Base-by-base conservation (phyloP, 345 rosid species). In the Aquilaria sinensis region DNA sequence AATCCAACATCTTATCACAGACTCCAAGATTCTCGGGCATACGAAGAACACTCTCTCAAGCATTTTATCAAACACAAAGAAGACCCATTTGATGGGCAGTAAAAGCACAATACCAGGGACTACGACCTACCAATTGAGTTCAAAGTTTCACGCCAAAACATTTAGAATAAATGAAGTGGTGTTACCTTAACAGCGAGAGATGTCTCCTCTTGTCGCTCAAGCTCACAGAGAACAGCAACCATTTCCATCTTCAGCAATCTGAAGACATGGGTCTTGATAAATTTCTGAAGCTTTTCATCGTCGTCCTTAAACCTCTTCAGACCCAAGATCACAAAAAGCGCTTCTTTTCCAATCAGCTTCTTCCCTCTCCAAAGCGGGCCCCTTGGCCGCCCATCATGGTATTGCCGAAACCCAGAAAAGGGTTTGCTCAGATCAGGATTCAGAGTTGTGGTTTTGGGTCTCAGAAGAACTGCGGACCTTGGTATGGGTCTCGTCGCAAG, bases 361-460 rank as follows among this genome's bases (percentile, higher is more conserved):
- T 88, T 93, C 45, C 98, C 94, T 72, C 88, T 86, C 98, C 97
- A 90, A 4, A 88, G 94, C 61, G 96, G 85, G 13, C 97, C 97
- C 50, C 97, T 90, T 8, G 97, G 97, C 72, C 97, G 86, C 54
- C 98, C 97, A 51, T 93, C 98, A 47, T 85, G 98, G 75, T 76
- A 86, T 63, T 67, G 85, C 72, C 74, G 64, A 50, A 67, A 70
- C 65, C 79, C 87, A 31, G 70, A 50, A 23, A 56, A 45, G 47
- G 65, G 68, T 37, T 69, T 70, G 64, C 43, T 49, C 14, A 30
- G 13, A 65, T 31, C 32, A 5, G 53, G 64, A 57, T 53, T 43
- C 29, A 31, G 51, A 50, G 30, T 29, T 45, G 59, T 64, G 12
- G 63, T 29, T 12, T 59, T 65, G 61, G 77, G 70, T 15, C 74